Base-by-base conservation (phyloP, 2,329 filamentous ascomycete species). In the Trichoderma lentiforme region DNA sequence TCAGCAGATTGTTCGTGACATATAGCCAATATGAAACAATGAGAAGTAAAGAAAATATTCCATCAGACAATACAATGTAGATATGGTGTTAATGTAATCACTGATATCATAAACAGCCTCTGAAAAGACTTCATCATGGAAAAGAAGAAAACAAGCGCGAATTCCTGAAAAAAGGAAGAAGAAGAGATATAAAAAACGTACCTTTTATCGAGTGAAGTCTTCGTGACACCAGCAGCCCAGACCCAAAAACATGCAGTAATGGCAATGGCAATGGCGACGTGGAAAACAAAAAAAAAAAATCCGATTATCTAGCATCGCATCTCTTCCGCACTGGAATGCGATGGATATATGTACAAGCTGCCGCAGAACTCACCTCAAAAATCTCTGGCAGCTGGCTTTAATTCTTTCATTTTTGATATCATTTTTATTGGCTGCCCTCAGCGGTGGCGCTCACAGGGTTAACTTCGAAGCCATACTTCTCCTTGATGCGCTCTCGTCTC, bases 381-480 rank as follows among this genome's bases (percentile, higher is more conserved):
- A 73, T 77, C 74, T 78, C 81, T 74, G 74, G 72, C 73, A 66
- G 71, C 65, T 47, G 51, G 18, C 12, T 70, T 69, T 61, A 28
- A 36, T 70, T 12, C 58, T 36, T 12, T 53, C 30, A 15, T 62
- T 53, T 51, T n/a, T n/a, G 36, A 43, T n/a, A 51, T 63, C 26
- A 26, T 24, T 36, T 36, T 79, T 79, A 83, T 78, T 80, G 78
- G 78, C 82, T 83, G 72, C 81, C 82, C 70, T 88, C 84, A 75
- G 82, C 81, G 62, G 82, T 83, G 57, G 87, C 85, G 72, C 82
- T 87, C 75, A 91, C 88, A 70, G 90, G 88, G 78, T 91, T 89
- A 79, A 97, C 90, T 75, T 97, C 94, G 78, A 97, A 89, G 72
- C 94, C 94, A 79, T 97, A 97, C 82, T 91, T 93, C 83, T 94